phyloP scores from a whole-genome alignment of 2,329 filamentous ascomycete genomes.

The Stylonectria norvegica region DNA sequence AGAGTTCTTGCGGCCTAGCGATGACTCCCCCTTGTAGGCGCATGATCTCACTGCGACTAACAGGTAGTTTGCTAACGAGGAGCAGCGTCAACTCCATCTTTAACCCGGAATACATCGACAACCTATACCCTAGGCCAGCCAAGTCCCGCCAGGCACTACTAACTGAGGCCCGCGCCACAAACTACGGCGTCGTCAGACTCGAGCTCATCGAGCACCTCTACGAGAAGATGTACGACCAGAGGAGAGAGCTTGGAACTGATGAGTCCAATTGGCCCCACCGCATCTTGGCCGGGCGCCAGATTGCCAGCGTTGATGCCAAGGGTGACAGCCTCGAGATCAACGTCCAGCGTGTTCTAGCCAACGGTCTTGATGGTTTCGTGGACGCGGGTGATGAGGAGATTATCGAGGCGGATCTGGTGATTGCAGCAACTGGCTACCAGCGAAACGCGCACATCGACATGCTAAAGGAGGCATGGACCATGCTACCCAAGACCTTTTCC shows the following conservation, averaged over 20 bases:
- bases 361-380: slow-evolving; percentile 39
- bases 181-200: slow-evolving; percentile 93
- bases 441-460: slow-evolving; percentile 76
- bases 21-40: slow-evolving; percentile 91
- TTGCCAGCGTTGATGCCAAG: slow-evolving; percentile 58
- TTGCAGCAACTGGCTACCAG: slow-evolving; percentile 84
- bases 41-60: not conserved
- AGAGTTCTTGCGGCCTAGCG: slow-evolving; percentile 80
- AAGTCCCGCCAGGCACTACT: slow-evolving; percentile 59
- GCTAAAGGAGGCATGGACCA: slow-evolving; percentile 60
- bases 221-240: slow-evolving; percentile 82
- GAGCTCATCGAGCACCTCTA: slow-evolving; percentile 87
- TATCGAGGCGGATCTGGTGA: slow-evolving; percentile 73
- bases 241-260: slow-evolving; percentile 64
- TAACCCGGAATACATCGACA: slow-evolving; percentile 80
- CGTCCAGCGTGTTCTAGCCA: slow-evolving; percentile 47
- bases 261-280: slow-evolving; percentile 76
- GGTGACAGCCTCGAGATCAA: slow-evolving; percentile 55
- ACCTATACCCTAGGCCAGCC: slow-evolving; percentile 65
- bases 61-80: slow-evolving; percentile 22
- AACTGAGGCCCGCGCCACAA: slow-evolving; percentile 74
- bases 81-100: slow-evolving; percentile 90
- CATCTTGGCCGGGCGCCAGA: slow-evolving; percentile 67
- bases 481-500: slow-evolving; percentile 57
- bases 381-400: slow-evolving; percentile 49